Base-by-base conservation (phyloP, 2,329 filamentous ascomycete species). In the Dactylellina parvicollis region DNA sequence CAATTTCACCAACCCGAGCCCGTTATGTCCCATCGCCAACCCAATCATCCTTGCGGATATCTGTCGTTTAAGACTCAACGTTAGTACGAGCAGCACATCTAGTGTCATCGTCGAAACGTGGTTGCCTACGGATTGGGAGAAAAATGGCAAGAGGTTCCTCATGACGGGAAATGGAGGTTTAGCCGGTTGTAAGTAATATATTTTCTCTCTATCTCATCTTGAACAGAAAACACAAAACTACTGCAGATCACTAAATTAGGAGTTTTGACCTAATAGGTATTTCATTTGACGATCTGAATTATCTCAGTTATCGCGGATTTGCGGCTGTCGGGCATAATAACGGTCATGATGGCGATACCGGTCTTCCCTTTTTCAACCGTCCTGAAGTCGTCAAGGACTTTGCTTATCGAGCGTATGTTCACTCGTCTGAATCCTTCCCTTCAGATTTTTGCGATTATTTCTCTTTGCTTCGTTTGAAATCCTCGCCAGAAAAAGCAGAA, bases 351-450 rank as follows among this genome's bases (percentile, higher is more conserved):
- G 72, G 72, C 0, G 56, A 42, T 30, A 56, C 55, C 1, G 72
- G 72, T 12, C 5, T 60, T 24, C 49, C 66, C 5, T 75, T 75
- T 42, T 47, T 59, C 5, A 75, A 73, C 20, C 30, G 38, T 26
- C 72, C 72, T 20, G 72, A 67, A 34, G 60, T 66, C 34, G 54
- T 75, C 20, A 67, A 42, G 24, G 72, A 75, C 32, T 75, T 75
- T 54, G 52, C 66, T 3, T 72, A 72, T 38, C 47, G 72, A 55
- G 46, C 66, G 44, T 71, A 57, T 10, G 66, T 56, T n/a, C n/a
- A 42, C 9, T 36, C n/a, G n/a, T 32, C n/a, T n/a, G n/a, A n/a
- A n/a, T n/a, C n/a, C n/a, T n/a, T n/a, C n/a, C n/a, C n/a, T n/a
- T n/a, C n/a, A n/a, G n/a, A n/a, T n/a, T n/a, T n/a, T n/a, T n/a